Base-by-base conservation (phyloP, 305 asterid species). In the Salvia sclarea region DNA sequence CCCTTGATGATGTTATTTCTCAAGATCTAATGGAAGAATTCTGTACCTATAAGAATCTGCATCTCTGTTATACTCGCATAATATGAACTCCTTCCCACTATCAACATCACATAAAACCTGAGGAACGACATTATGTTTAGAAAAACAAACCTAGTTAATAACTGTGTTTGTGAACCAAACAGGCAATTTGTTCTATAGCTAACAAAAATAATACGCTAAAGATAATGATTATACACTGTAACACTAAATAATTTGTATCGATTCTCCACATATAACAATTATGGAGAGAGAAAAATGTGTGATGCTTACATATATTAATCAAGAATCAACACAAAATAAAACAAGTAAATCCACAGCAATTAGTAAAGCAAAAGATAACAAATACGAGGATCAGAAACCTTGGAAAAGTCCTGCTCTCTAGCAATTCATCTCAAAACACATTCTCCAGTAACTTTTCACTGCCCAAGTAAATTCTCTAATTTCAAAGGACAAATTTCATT, bases 61-160 rank as follows among this genome's bases (percentile, higher is more conserved):
- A 86, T 94, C 99, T 83, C 99, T 85, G 83, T 94, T 94, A 78
- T 94, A 93, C 73, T 91, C 98, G 18, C 98, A 91, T 67, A 91
- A 76, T 58, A 94, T 78, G 84, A 94, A 94, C 80, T 94, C 98
- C 83, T 84, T 89, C 65, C 95, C 98, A 35, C 74, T 61, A 62
- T 87, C 97, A 66, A 76, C 81, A 79, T 94, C 99, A 73, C 86
- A 80, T 68, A 91, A 74, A 70, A 91, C 95, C 99, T 94, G 95
- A 73, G 33, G 37, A 68, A 20, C 24, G 37, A 21, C 55, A 45
- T 56, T 17, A 53, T 0, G 33, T 47, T 73, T 37, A 57, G 78
- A 21, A 28, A 28, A 31, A 43, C 6, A 56, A 21, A 33, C 38
- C 65, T 47, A 30, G 28, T 18, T 17, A 61, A 41, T 18, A 24